A percentile compares a stretch with the other conserved stretches of the same genome.
Evolutionary conservation across 805 yeast genomes (phyloP).

Genomic region (Candida argentea): DNA sequence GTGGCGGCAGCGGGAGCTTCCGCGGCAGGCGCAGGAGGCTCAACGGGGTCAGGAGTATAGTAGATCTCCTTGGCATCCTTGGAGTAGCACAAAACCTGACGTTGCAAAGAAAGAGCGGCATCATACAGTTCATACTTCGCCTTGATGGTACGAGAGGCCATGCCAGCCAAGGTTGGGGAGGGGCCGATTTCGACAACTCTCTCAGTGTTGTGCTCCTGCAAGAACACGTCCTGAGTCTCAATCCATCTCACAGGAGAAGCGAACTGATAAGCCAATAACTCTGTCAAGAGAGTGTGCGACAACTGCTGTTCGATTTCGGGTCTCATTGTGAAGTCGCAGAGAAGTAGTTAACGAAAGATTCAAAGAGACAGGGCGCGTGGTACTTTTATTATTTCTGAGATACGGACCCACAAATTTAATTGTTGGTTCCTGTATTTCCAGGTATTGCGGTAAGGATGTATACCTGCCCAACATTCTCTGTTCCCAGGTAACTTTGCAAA

Average conservation of each 20-base stretch:
- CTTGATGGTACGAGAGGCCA: slow-evolving; percentile 94
- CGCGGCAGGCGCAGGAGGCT: slow-evolving; percentile 26
- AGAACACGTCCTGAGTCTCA: slow-evolving; percentile 96
- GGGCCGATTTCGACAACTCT: slow-evolving; percentile 98
- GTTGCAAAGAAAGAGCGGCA: slow-evolving; percentile 86
- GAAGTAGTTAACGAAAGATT: background rate
- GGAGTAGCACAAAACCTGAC: slow-evolving; percentile 92
- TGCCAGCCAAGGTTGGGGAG: slow-evolving; percentile 95
- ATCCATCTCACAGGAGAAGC: slow-evolving; percentile 99
- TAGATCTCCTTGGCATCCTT: slow-evolving; percentile 95
- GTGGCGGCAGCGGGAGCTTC: slow-evolving; percentile 34
- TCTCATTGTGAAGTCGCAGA: slow-evolving; percentile 38
- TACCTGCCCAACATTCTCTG: too few species aligned
- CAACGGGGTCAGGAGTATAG: slow-evolving; percentile 78
- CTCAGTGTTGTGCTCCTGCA: slow-evolving; percentile 90
- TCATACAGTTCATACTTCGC: slow-evolving; percentile 96
- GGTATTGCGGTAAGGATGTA: too few species aligned
- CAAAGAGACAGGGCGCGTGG: background rate
- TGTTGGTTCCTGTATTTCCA: too few species aligned
- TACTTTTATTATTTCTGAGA: too few species aligned
- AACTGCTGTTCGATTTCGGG: slow-evolving; percentile 97
- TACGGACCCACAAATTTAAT: too few species aligned
- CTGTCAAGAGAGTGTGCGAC: slow-evolving; percentile 89
- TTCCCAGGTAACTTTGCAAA: too few species aligned
- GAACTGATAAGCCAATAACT: slow-evolving; percentile 94